Base-by-base conservation (phyloP, 495 filamentous ascomycete species). In the Neurospora terricola region DNA sequence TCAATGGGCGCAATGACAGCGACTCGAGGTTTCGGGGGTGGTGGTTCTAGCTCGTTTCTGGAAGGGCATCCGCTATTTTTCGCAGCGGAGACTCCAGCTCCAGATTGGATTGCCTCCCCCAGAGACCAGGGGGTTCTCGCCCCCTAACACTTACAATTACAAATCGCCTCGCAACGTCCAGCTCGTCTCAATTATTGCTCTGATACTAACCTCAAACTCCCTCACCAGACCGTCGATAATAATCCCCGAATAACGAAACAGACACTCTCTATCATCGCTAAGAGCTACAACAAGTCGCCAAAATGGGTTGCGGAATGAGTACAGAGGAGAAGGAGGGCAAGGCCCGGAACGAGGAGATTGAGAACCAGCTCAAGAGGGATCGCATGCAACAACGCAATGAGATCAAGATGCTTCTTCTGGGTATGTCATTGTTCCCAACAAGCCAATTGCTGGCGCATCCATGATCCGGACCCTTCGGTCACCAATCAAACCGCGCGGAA, bases 281-380 rank as follows among this genome's bases (percentile, higher is more conserved):
- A 70, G 59, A 9, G 72, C 69, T 38, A 72, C 73, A 38, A 75
- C 72, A 72, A 76, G 71, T 70, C 81, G 88, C 80, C 92, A 93
- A 88, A 76, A 99, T 99, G 96, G 96, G 96, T 91, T 99, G 96
- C 83, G 94, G 94, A 83, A 97, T 97, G 94, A 98, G 96, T 80
- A 97, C 96, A 78, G 96, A 98, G 88, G 96, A 98, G 86, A 98
- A 97, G 93, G 96, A 99, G 93, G 96, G 96, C 84, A 98, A 97
- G 92, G 90, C 92, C 84, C 90, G 94, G 78, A 98, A 99, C 83
- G 96, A 98, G 87, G 94, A 97, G 90, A 99, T 99, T 80, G 96
- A 99, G 84, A 98, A 97, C 83, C 92, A 95, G 87, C 86, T 99
- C 79, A 96, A 97, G 86, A 88, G 91, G 81, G 96, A 99, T 82